Evolutionary conservation across 352 stramenopile genomes (phyloP), one percentile per base, ranked within the genome.

Genomic region (Phytopythium kandeliae): DNA sequence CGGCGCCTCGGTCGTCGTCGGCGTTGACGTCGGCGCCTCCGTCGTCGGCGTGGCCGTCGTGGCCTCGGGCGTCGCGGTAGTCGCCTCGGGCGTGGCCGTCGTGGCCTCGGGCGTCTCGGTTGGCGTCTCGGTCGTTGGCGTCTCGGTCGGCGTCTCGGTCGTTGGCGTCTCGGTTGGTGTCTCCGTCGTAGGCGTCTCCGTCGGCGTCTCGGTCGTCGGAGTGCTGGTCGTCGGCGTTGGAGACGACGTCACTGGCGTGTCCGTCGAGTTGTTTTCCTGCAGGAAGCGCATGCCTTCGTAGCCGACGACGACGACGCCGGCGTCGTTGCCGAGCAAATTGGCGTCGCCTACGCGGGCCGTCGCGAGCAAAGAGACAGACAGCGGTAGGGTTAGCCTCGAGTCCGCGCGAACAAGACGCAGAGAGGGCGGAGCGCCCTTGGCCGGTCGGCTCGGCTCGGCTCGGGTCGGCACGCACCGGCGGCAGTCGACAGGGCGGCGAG

Each of bases 81-180:
- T 64, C 7, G 50, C 13, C 5, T 48, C 54, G 4, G 58, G 51
- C 12, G 55, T 62, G 4, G 37, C 37, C 6, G 54, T 57, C 4
- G 45, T 42, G n/a, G 31, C 21, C 5, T 50, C 41, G 0, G 67
- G 49, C 8, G 58, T 43, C 37, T 63, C 44, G 3, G 70, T 30
- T 17, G 71, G 62, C 35, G 60, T 55, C 31, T 63, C 44, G n/a
- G n/a, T n/a, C n/a, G 62, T 56, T 2, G 69, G 41, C 24, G 60
- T 54, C 13, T 61, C 40, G 13, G 63, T 57, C 2, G 67, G 51
- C 28, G 65, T 48, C 13, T 54, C 33, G 6, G 71, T 49, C 40
- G 64, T 54, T 13, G 70, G 47, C 31, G 65, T 63, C 13, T 53
- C 28, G 36, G 67, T 63, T 0, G 60, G 63, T 10, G 55, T 26